phyloP scores from a whole-genome alignment of 1,139 yeast species.

The Blastobotrys proliferans region DNA sequence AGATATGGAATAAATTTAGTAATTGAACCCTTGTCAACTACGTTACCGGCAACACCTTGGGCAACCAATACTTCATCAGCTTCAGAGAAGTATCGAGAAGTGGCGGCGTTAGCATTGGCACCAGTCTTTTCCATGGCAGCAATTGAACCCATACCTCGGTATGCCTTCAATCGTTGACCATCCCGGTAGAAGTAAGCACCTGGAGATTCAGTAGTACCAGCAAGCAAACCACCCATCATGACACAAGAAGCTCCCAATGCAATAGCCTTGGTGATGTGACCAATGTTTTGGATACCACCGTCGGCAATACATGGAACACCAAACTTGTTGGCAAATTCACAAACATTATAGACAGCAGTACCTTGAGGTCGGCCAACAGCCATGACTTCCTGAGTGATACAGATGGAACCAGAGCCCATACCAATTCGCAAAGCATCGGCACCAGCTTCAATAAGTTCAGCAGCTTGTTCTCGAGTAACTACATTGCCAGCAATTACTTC shows the following conservation, averaged over 20 bases:
- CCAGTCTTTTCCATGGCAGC: slow-evolving; percentile 97
- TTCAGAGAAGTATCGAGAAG: slow-evolving; percentile 97
- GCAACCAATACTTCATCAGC: slow-evolving; percentile 94
- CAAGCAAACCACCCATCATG: slow-evolving; percentile 99
- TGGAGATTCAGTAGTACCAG: slow-evolving; percentile 98
- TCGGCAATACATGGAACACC: slow-evolving; percentile 98
- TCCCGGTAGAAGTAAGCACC: slow-evolving; percentile 97
- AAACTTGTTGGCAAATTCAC: slow-evolving; percentile 81
- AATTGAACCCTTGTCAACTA: slow-evolving; percentile 93
- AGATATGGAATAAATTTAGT: slow-evolving; percentile 91
- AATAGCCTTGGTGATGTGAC: slow-evolving; percentile 95
- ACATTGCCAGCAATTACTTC: slow-evolving; percentile 97
- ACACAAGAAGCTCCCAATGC: slow-evolving; percentile 96
- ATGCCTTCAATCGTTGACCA: slow-evolving; percentile 94
- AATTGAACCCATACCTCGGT: slow-evolving; percentile 99
- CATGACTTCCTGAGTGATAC: slow-evolving; percentile 99
- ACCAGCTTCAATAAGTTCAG: slow-evolving; percentile 89
- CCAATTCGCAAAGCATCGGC: slow-evolving; percentile 98
- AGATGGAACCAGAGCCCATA: slow-evolving; percentile 99
- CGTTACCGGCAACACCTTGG: slow-evolving; percentile 98
- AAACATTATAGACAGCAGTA: slow-evolving; percentile 85
- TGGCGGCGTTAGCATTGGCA: slow-evolving; percentile 88
- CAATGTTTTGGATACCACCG: slow-evolving; percentile 99
- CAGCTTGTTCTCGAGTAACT: slow-evolving; percentile 98
- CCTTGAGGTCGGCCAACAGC: slow-evolving; percentile 99